A percentile compares a stretch with the other conserved stretches of the same genome.
Evolutionary conservation across 495 filamentous ascomycete species (phyloP).

Genomic region (Clohesyomyces aquaticus): DNA sequence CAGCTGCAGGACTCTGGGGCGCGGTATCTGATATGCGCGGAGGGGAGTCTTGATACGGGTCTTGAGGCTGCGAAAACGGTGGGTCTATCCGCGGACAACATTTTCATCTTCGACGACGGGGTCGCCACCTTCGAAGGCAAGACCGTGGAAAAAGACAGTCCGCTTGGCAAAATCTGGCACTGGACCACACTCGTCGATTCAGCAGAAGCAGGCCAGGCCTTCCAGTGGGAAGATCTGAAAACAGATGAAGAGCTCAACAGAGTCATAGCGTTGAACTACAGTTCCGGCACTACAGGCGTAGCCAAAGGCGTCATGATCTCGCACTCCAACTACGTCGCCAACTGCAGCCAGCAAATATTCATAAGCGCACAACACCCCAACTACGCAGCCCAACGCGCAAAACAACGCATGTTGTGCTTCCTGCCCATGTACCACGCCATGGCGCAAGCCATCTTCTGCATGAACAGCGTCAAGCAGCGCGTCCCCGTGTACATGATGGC

Average conservation of each 20-base stretch:
- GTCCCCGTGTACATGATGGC: conserved; percentile 70
- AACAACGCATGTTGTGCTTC: conserved; percentile 57
- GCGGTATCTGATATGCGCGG: conserved; percentile 55
- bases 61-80: conserved; percentile 41
- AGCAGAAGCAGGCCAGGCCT: conserved; percentile 30
- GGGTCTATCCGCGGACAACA: conserved; percentile 32
- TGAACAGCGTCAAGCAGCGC: conserved; percentile 47
- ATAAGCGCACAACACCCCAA: conserved; percentile 54
- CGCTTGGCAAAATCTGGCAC: conserved; percentile 34
- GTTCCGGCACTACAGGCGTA: conserved; percentile 76
- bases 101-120: conserved; percentile 48
- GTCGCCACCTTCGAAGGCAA: conserved; percentile 42
- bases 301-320: conserved; percentile 84
- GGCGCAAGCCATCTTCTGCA: conserved; percentile 54
- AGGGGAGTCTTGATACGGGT: conserved; percentile 43
- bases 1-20: conserved; percentile 74
- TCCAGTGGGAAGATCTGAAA: conserved; percentile 42
- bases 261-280: conserved; percentile 65
- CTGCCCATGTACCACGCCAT: conserved; percentile 71
- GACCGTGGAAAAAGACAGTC: conserved; percentile 12
- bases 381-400: conserved; percentile 43
- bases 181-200: conserved; percentile 45
- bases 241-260: conserved; percentile 37
- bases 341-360: conserved; percentile 60
- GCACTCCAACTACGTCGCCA: conserved; percentile 72